Evolutionary conservation across 176 grass and related monocot species (phyloP), one percentile per base, ranked within the genome.

Genomic region (Oryza coarctata): DNA sequence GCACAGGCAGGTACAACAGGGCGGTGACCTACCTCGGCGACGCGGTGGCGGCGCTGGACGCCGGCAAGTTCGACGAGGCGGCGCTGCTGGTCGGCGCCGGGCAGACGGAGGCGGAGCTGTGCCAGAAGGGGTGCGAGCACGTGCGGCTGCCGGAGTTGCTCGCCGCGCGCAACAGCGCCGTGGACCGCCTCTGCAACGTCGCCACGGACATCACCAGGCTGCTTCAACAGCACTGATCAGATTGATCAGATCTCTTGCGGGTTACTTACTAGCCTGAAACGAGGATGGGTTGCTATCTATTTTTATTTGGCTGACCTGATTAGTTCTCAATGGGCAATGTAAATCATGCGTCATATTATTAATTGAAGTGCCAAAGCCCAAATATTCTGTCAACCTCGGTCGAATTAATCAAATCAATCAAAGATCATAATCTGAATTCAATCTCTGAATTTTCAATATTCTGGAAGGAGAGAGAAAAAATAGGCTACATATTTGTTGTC

Each of bases 61-160:
- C 13, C 2, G 74, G 70, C 39, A 49, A 79, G 26, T 77, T 84
- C 57, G 20, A 52, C 50, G 87, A 84, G 32, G 84, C 84, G 39
- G 75, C 43, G 34, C 61, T 73, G 29, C 82, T 50, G 40, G 63
- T 87, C 63, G 41, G 33, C 0, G 84, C 60, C 43, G 87, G 80
- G 13, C 66, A 86, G 17, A 61, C 69, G 0, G 83, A 71, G 9
- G 64, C 84, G 63, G 79, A 70, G 64, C 31, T 78, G 12, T 89
- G 90, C 80, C 83, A 92, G 90, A 43, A 70, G 32, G 65, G 84
- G 31, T 92, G 87, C 80, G 60, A 72, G 78, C 12, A 25, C 6
- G 69, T 71, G 80, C 62, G 49, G 0, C 41, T 65, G 25, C 55
- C 73, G 47, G 79, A 73, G 43, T 2, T 45, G 57, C 76, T 87